Evolutionary conservation across 768 basidiomycete genomes (phyloP), one percentile per base, ranked within the genome.

Genomic region (Wakefieldia striispora): DNA sequence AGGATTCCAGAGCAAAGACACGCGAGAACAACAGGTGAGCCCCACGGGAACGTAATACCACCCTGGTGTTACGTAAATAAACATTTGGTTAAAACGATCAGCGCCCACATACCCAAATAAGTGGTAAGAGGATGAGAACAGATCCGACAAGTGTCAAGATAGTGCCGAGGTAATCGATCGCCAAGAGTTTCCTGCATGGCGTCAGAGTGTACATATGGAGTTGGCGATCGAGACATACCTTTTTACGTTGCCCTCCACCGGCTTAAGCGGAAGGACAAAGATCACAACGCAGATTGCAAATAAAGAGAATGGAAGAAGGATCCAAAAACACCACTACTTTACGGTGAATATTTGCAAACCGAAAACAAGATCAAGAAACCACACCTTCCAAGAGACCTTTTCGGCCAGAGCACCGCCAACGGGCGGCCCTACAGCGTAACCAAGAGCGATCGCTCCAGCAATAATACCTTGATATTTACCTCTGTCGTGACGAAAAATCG

Each of bases 381-480:
- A 26, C 61, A 83, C 82, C 51, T 78, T 70, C 86, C 86, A 87
- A 43, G 75, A 75, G 4, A 75, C 80, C 45, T 78, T 81, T 61
- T 87, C 72, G 3, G 82, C 74, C 34, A 89, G 65, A 0, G 76
- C 75, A 45, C 88, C 86, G 6, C 87, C 87, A 4, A 88, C 70
- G 0, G 86, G 70, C 0, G 87, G 87, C 0, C 87, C 86, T 5
- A 85, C 72, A 0, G 80, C 77, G 57, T 82, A 86, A 4, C 84
- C 82, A 11, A 84, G 65, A 33, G 59, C 57, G 14, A 79, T 72
- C 12, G 80, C 74, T 5, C 75, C 80, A 3, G 82, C 80, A 19
- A 85, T 82, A 31, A 88, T 84, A 1, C 88, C 88, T 57, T 87
- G 84, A 58, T 88, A 90, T 68, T 88, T 88, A 21, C 86, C 86